Base-by-base conservation (phyloP, 306 rosid genomes). In the Lathyrus sativus region DNA sequence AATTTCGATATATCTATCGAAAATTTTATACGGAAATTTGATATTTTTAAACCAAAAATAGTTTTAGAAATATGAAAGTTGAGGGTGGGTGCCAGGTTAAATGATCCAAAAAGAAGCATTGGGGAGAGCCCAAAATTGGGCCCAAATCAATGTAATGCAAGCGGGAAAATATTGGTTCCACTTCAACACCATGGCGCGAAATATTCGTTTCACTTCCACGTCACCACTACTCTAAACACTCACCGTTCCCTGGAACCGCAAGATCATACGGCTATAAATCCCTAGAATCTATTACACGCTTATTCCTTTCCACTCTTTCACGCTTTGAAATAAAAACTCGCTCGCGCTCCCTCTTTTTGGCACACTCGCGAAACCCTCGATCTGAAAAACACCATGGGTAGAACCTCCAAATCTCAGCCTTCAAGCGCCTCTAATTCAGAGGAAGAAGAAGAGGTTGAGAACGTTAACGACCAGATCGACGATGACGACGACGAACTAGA, bases 401-500 rank as follows among this genome's bases (percentile, higher is more conserved):
- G 79, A 62, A 81, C 71, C 29, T 82, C 90, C 67, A 85, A 88
- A 61, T 75, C 69, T 8, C 84, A 66, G 70, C 81, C 62, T 8
- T 90, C 92, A 18, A 67, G 75, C 79, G 76, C 66, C 61, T 79
- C 88, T 15, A 68, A 69, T 71, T 86, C 96, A 9, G 11, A 13
- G 0, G 56, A 78, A 65, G 81, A 72, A 3, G 68, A 29, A 54
- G 88, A 89, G 56, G 87, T 84, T 59, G 85, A 63, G 19, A 63
- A 61, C 71, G 82, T 66, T 59, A 85, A 80, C 76, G 80, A 83
- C 17, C 88, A 80, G 85, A 84, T 86, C 87, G 81, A 83, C 45
- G 98, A 85, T 4, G 98, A 93, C 64, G 95, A 88, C 4, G 97
- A 93, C 69, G 99, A 93, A 79, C 83, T 93, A 61, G 85, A 93